Percentiles rank a stretch among this genome's conserved stretches.
phyloP scores from a whole-genome alignment of 179 eudicot species.

The Spinacia oleracea region DNA sequence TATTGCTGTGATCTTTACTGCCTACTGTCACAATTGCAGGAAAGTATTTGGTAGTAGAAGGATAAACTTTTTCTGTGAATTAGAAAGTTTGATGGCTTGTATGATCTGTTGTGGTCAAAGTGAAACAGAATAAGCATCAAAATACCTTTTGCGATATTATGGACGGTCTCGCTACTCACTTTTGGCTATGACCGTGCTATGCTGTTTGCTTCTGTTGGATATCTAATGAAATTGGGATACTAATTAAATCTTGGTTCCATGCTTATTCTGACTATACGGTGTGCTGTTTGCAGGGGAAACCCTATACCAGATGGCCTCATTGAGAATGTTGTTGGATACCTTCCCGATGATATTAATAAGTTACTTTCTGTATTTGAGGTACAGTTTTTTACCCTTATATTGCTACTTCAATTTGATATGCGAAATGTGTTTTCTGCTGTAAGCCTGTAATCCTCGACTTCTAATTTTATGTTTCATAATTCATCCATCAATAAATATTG shows the following conservation, averaged over 20 bases:
- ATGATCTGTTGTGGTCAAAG: not conserved
- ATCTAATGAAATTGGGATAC: not conserved
- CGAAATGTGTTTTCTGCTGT: too few relatives aligned
- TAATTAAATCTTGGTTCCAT: not conserved
- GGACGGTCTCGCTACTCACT: too few relatives aligned
- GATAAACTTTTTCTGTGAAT: not conserved
- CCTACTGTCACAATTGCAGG: not conserved
- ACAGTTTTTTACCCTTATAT: slow-evolving; percentile 9
- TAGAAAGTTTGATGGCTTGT: not conserved
- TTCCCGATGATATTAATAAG: slow-evolving; percentile 62
- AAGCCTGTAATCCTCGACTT: too few relatives aligned
- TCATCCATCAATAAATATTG: not conserved
- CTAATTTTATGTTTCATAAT: not conserved
- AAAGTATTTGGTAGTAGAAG: not conserved
- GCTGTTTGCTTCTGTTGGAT: not conserved
- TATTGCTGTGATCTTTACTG: not conserved
- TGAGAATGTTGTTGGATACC: slow-evolving; percentile 70
- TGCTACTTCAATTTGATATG: too few relatives aligned
- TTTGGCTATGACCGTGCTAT: not conserved
- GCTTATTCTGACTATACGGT: slow-evolving; percentile 9
- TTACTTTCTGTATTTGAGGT: slow-evolving; percentile 60
- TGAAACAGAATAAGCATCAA: not conserved
- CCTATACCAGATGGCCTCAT: slow-evolving; percentile 79
- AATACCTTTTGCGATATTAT: not conserved
- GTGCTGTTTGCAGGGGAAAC: slow-evolving; percentile 63